Base-by-base conservation (phyloP, 139 green algal genomes). In the Haematococcus sp. region DNA sequence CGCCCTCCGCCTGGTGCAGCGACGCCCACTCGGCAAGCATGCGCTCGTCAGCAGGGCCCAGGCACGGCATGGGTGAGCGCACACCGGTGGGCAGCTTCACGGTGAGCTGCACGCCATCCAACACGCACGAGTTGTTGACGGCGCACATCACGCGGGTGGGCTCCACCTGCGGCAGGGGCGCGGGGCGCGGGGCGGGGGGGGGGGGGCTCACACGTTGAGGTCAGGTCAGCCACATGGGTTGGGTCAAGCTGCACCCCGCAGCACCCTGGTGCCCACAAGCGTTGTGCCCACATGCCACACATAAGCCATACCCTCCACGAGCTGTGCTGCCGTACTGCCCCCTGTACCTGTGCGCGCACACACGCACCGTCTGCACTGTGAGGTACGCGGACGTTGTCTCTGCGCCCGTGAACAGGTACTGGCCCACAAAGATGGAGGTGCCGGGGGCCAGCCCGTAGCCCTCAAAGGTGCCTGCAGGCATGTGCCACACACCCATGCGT, bases 91-190 rank as follows among this genome's bases (percentile, higher is more conserved):
- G 28, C 32, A 71, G 54, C 46, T 69, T 51, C 30, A 93, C 85
- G 13, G 85, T 96, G 7, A 97, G 87, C 75, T 84, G 76, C 56
- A 94, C 76, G 5, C 92, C 93, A 71, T 91, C 87, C 71, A 97
- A 80, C 35, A 66, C 78, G 63, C 77, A 86, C 46, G 35, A 84
- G 80, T 96, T 96, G 64, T 88, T 76, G 27, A 84, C 82, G 25
- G 74, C 72, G 82, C 92, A 96, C 22, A 76, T 35, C 0, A 93
- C 78, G 31, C 74, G 4, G 46, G 40, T 72, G 30, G 46, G 5
- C 35, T 63, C 46, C 3, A 72, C 66, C 66, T 72, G 66, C 17
- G 54, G 15, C n/a, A n/a, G n/a, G n/a, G n/a, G n/a, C n/a, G n/a
- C n/a, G n/a, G n/a, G n/a, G n/a, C n/a, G n/a, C n/a, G n/a, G n/a